Evolutionary conservation across 1,139 yeast species (phyloP).

Genomic region (Magnusiomyces sp.): DNA sequence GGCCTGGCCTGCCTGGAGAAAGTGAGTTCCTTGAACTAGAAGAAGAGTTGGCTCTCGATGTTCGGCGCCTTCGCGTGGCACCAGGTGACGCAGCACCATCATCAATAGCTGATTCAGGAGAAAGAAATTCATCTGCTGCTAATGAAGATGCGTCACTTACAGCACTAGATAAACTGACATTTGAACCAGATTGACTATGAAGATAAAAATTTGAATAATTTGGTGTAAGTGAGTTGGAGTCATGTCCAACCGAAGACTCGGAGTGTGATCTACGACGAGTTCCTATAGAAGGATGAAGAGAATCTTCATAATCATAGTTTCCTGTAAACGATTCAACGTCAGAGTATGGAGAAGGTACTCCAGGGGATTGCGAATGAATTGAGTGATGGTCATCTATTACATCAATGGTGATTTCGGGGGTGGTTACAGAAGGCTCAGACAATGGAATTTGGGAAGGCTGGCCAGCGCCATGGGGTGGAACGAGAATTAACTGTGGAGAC

Average conservation of each 20-base stretch:
- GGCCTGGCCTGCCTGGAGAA: too few species aligned
- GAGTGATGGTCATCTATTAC: constrained; percentile 6
- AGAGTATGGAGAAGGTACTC: constrained; percentile 5
- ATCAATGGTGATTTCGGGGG: constrained; percentile 16
- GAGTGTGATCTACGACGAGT: constrained; percentile 21
- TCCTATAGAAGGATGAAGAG: constrained; percentile 14
- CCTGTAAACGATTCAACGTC: constrained; percentile 9
- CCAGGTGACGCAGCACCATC: background rate
- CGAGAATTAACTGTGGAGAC: background rate
- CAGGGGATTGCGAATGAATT: constrained; percentile 4
- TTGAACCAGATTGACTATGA: constrained; percentile 8
- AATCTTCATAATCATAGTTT: background rate
- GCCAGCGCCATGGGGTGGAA: background rate
- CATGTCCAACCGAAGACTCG: constrained; percentile 17
- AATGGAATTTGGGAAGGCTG: background rate
- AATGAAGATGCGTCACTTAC: background rate
- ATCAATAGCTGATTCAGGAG: background rate
- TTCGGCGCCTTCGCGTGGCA: too few species aligned
- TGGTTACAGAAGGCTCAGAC: constrained; percentile 5
- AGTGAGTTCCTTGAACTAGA: too few species aligned
- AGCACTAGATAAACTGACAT: constrained; percentile 6
- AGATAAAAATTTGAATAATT: background rate
- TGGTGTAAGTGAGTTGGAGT: background rate
- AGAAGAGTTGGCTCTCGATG: too few species aligned
- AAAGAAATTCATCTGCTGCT: background rate